Evolutionary conservation across 164 flowering plant species (phyloP), one percentile per base, ranked within the genome.

Genomic region (Annona cherimola): DNA sequence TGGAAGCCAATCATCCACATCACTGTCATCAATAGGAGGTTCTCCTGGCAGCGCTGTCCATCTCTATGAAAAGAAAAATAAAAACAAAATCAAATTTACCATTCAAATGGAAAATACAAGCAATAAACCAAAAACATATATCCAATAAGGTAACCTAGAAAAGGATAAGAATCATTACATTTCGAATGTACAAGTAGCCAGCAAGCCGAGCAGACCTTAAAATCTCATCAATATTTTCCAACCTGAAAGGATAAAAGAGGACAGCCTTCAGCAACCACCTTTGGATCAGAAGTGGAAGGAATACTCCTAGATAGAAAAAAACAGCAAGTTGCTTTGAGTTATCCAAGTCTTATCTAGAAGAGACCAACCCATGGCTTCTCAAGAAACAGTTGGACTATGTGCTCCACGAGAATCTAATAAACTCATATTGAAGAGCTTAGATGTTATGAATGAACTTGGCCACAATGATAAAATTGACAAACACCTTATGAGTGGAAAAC

Each of bases 1-100:
- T 41, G 97, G 97, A 78, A 95, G 90, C 98, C 97, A 95, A 73
- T 95, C 99, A 80, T 95, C 96, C 69, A 95, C 90, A 41, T 95
- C 98, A 68, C 86, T 74, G 77, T 96, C 99, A 82, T 93, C 98
- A 35, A 93, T 88, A 61, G 87, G 96, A 62, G 96, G 92, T 73
- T 96, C 98, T 76, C 98, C 96, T 59, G 96, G 98, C 67, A 93
- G 78, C 43, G 94, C 88, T 20, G 83, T 76, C 98, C 98, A 96
- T 81, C 99, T 86, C 99, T 95, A 69, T 39, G 12, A 60, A 71
- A 65, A 14, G 12, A 16, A 9, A 44, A 65, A 65, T 8, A 39
- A 19, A 0, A 61, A 61, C 14, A 4, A 61, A 3, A 20, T n/a
- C 26, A 61, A 18, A 61, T 11, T 9, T 16, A 50, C 14, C 57